Base-by-base conservation (phyloP, 768 basidiomycete genomes). In the Boletus reticuloceps region DNA sequence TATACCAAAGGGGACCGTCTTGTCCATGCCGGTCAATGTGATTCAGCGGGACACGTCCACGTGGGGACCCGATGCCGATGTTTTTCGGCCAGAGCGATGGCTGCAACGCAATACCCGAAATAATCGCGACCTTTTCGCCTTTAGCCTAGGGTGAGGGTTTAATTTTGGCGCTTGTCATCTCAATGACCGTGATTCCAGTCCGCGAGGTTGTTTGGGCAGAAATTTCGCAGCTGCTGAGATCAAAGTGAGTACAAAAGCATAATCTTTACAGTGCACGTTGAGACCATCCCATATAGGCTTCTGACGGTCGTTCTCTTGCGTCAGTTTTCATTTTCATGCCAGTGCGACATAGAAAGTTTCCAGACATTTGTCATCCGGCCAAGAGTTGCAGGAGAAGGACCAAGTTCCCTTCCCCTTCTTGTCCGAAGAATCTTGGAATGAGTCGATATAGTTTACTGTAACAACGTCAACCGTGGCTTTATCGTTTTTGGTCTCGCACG, bases 311-410 rank as follows among this genome's bases (percentile, higher is more conserved):
- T 78, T 12, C 77, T 86, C 34, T 64, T 86, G 60, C 77, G 73
- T 32, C 77, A 79, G 34, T 86, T 84, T 64, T 74, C 77, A 9
- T 84, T 85, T 61, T 69, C 75, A 4, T 81, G 80, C 56, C 65
- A 72, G 20, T 61, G 72, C 47, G 73, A 83, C 36, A 84, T 86
- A 45, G 84, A 85, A 60, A 64, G 81, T 22, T 85, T 86, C 66
- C 82, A 84, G 60, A 83, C 83, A 50, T 86, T 85, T 55, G 84
- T 86, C 13, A 76, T 86, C 49, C 78, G 84, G 16, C 82, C 85
- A 36, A 77, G 83, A 34, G 65, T 86, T 53, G 72, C 71, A 58
- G 82, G 83, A 43, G 72, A 83, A 59, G 73, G 71, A 1, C 66
- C 74, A 11, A 85, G 83, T 58, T 83, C 82, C 13, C 76, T 86